Percentiles rank a stretch among this genome's conserved stretches.
Conservation (phyloP, 2,329 filamentous ascomycete species). For the Fusarium odoratissimum region DNA sequence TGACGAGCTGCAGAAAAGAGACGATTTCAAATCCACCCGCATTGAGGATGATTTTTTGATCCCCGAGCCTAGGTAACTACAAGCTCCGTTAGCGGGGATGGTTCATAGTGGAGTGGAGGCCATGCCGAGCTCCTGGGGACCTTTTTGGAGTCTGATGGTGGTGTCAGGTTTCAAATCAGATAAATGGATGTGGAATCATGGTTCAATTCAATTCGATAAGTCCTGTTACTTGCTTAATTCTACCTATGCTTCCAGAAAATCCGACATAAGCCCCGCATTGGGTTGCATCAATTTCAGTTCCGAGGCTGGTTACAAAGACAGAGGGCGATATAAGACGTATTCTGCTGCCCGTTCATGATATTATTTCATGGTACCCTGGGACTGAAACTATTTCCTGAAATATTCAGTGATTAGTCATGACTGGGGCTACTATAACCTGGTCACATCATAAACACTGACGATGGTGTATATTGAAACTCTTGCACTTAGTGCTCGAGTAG, state of each 20-base stretch:
- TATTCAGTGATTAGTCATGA: neutral
- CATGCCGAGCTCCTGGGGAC: slow-evolving; percentile 11
- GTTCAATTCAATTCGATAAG: neutral
- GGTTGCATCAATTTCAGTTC: neutral
- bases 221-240: neutral
- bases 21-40: slow-evolving; percentile 44
- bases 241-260: neutral
- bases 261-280: neutral
- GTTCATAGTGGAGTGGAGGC: neutral
- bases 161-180: slow-evolving; percentile 5
- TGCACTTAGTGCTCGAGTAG: neutral
- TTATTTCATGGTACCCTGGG: neutral
- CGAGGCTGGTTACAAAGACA: slow-evolving; percentile 4
- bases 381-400: neutral
- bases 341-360: neutral
- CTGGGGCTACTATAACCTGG: neutral
- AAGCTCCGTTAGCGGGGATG: slow-evolving; percentile 27
- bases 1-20: slow-evolving; percentile 29
- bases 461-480: slow-evolving; percentile 10
- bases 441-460: slow-evolving; percentile 8
- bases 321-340: neutral
- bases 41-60: slow-evolving; percentile 34
- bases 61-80: slow-evolving; percentile 9
- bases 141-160: neutral
- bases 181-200: slow-evolving; percentile 30